Base-by-base conservation (phyloP, 2,329 filamentous ascomycete species). In the Fusarium azukiicola region DNA sequence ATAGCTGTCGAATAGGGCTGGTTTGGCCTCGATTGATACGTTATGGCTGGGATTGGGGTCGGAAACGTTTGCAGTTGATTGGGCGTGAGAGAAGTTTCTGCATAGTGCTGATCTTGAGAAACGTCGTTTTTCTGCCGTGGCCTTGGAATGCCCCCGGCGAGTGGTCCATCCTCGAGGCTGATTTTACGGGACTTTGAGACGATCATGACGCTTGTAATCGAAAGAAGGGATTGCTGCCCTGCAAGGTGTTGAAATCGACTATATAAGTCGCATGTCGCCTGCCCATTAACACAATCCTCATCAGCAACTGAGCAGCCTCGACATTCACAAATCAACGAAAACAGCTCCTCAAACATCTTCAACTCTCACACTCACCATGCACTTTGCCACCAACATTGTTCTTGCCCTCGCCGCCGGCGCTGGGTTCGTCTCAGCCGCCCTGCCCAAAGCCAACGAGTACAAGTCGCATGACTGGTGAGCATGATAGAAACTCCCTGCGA, bases 361-460 rank as follows among this genome's bases (percentile, higher is more conserved):
- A 32, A 32, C 27, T 32, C 27, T 32, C 27, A 32, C 27, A 44
- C 7, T 19, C 56, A 70, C 11, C 27, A 75, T 75, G 71, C 21
- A 68, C 21, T 67, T 75, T n/a, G 63, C 58, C 61, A 73, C 63
- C 71, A 73, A 17, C 21, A 47, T 73, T 4, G n/a, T 75, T 40
- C n/a, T 73, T 21, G 58, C 66, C 52, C 67, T 75, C 36, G 38
- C 74, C 23, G 36, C 66, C n/a, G 52, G 47, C 49, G n/a, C 61
- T 16, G 70, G 74, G 16, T 17, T 75, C 6, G 70, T 54, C 14
- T 67, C 74, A 3, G 74, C 74, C 5, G 70, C 67, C 46, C 23
- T 75, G 4, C 70, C 74, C 50, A 75, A 75, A 23, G 74, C 74
- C 8, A 75, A 75, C 27, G 71, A 75, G 38, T 75, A 75, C 32